Evolutionary conservation across 176 grass and related monocot genomes (phyloP).

Genomic region (Aegilops speltoides): DNA sequence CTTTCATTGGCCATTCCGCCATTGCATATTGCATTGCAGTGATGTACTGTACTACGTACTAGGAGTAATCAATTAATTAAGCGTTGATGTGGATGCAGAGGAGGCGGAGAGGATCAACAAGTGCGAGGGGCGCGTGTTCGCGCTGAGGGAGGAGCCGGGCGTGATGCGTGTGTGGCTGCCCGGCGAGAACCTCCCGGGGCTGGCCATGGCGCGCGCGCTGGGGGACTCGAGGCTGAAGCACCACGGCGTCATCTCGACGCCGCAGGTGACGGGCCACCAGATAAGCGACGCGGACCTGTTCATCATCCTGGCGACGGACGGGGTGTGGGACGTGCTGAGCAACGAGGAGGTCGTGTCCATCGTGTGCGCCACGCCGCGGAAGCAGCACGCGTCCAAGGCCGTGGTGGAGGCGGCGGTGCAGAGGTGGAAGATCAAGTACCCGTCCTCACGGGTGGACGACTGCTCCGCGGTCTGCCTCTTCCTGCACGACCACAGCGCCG

Average conservation of each 20-base stretch:
- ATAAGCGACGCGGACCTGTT: constrained; percentile 60
- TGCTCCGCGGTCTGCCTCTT: constrained; percentile 93
- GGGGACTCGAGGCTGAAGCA: constrained; percentile 72
- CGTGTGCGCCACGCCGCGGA: constrained; percentile 53
- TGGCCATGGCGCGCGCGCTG: constrained; percentile 87
- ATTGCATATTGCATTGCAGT: no score
- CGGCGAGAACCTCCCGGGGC: constrained; percentile 56
- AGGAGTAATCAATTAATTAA: not conserved
- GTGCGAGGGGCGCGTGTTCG: constrained; percentile 66
- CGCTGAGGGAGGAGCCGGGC: constrained; percentile 64
- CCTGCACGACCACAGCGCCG: constrained; percentile 46
- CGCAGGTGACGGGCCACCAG: constrained; percentile 53
- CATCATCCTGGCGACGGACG: constrained; percentile 71
- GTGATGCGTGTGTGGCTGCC: constrained; percentile 78
- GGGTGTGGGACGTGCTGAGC: constrained; percentile 96
- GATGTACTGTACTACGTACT: not conserved
- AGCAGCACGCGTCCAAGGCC: constrained; percentile 79
- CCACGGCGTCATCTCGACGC: constrained; percentile 70
- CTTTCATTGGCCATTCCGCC: no score
- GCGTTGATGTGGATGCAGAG: constrained; percentile 31
- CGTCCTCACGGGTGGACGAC: constrained; percentile 70
- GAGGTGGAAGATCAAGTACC: constrained; percentile 70
- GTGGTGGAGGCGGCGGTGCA: constrained; percentile 75
- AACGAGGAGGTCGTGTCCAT: constrained; percentile 86
- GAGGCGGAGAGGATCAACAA: constrained; percentile 83